Percentiles rank a stretch among this genome's conserved stretches.
phyloP scores from a whole-genome alignment of 176 grass and related monocot species.

The Puccinellia tenuiflora region DNA sequence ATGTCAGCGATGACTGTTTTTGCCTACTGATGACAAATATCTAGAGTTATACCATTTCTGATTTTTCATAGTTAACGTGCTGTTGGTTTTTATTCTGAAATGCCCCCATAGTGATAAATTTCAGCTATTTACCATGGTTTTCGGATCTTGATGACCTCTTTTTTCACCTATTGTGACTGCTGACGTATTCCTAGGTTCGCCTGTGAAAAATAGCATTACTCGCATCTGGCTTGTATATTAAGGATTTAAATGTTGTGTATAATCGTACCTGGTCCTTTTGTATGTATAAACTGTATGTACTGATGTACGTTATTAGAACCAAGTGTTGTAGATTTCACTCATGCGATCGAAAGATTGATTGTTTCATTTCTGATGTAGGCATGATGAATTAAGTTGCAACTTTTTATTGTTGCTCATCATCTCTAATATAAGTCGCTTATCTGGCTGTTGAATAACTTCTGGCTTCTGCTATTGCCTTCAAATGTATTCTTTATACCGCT shows the following conservation, averaged over 20 bases:
- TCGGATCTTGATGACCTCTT: not conserved
- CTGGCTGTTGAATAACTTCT: not conserved
- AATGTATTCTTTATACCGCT: not conserved
- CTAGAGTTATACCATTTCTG: too few relatives aligned
- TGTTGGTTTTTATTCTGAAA: not conserved
- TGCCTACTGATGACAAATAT: not conserved
- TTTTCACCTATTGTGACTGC: not conserved
- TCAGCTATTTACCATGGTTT: not conserved
- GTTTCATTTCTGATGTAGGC: not conserved
- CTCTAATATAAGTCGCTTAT: not conserved
- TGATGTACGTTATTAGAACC: not conserved
- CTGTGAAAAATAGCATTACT: not conserved
- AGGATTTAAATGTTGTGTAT: not conserved
- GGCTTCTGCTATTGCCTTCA: not conserved
- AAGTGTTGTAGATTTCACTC: not conserved
- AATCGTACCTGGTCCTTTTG: not conserved
- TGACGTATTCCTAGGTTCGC: not conserved
- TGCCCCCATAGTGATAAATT: not conserved
- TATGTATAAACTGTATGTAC: not conserved
- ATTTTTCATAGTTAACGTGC: not conserved
- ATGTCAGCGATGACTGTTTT: not conserved
- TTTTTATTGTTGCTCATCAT: not conserved
- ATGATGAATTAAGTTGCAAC: not conserved
- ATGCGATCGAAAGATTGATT: too few relatives aligned
- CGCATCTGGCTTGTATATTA: not conserved